phyloP scores from a whole-genome alignment of 331 rosid genomes.

The Cydonia oblonga region DNA sequence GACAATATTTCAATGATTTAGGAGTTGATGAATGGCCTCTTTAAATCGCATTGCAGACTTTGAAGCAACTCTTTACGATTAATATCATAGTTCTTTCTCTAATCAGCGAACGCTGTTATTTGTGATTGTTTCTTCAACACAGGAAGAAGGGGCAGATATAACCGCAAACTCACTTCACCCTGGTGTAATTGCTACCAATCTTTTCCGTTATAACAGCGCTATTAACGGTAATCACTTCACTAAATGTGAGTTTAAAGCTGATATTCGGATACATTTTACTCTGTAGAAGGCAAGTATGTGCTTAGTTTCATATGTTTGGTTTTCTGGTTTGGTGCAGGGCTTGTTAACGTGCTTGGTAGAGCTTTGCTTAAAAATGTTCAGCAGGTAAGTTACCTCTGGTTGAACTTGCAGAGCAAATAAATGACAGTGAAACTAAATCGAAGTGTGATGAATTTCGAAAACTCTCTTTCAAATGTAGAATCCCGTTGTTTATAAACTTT shows the following conservation, averaged over 20 bases:
- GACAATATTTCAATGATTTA: neutral
- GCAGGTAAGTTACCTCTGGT: constrained; percentile 33
- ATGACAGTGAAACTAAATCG: neutral
- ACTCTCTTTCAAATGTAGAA: neutral
- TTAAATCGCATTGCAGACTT: too few species aligned
- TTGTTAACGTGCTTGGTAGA: constrained; percentile 25
- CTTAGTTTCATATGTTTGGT: neutral
- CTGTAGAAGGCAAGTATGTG: neutral
- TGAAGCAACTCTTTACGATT: too few species aligned
- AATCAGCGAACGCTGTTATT: neutral
- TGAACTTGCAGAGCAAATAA: neutral
- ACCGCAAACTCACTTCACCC: constrained; percentile 94
- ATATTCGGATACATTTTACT: too few species aligned
- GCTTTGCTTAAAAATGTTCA: constrained; percentile 33
- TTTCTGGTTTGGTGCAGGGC: constrained; percentile 32
- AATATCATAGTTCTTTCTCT: too few species aligned
- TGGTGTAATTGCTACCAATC: constrained; percentile 61
- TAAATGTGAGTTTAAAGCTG: neutral
- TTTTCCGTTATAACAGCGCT: constrained; percentile 48
- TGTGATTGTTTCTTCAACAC: constrained; percentile 28
- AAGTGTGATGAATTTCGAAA: neutral
- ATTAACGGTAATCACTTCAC: constrained; percentile 28
- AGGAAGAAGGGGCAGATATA: constrained; percentile 62
- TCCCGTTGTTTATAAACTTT: neutral
- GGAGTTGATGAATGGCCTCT: neutral